Evolutionary conservation across 2,329 filamentous ascomycete genomes (phyloP).

Genomic region (Metarhizium robertsii): DNA sequence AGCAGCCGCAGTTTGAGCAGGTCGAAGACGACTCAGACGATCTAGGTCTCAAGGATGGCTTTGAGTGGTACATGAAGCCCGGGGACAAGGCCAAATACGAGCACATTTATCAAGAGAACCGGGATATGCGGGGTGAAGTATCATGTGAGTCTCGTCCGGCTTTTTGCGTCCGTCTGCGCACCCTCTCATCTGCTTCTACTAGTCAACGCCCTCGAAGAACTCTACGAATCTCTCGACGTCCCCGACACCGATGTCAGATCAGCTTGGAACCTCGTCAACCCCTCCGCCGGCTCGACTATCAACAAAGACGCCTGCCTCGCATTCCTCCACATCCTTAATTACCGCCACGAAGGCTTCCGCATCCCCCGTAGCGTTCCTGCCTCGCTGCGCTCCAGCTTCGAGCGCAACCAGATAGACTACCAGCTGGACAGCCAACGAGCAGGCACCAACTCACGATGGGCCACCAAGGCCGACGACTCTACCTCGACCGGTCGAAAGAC

Average conservation of each 20-base stretch:
- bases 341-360: conserved; percentile 88
- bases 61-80: conserved; percentile 99
- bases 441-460: conserved; percentile 65
- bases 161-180: neutral
- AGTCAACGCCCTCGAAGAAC: conserved; percentile 70
- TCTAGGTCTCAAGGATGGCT: conserved; percentile 83
- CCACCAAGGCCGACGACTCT: conserved; percentile 65
- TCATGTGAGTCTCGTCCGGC: conserved; percentile 46
- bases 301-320: conserved; percentile 92
- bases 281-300: conserved; percentile 70
- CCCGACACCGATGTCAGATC: conserved; percentile 74
- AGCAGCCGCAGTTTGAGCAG: conserved; percentile 74
- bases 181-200: conserved; percentile 22
- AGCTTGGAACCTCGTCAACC: conserved; percentile 97
- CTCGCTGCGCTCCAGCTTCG: conserved; percentile 83
- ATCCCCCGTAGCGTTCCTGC: conserved; percentile 88
- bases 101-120: conserved; percentile 90
- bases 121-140: conserved; percentile 77
- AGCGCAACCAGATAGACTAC: conserved; percentile 95
- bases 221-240: conserved; percentile 74
- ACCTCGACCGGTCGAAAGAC: conserved; percentile 84
- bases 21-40: conserved; percentile 77
- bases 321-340: conserved; percentile 94
- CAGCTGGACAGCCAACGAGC: conserved; percentile 69
- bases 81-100: conserved; percentile 89